Evolutionary conservation across 352 stramenopile species (phyloP).

Genomic region (Globisporangium parvum): DNA sequence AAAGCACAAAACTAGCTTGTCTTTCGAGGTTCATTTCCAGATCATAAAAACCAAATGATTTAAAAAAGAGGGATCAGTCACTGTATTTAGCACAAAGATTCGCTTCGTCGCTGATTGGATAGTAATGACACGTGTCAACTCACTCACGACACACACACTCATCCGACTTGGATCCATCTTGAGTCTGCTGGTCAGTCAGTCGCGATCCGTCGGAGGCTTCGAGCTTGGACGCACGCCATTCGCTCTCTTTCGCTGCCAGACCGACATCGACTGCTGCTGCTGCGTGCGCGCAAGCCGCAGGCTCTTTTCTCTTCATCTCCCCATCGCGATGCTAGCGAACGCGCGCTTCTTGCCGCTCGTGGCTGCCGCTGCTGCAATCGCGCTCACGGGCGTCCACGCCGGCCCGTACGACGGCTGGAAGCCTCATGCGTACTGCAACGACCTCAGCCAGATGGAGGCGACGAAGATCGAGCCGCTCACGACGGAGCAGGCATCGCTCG

Average conservation of each 20-base stretch:
- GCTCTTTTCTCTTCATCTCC: not conserved
- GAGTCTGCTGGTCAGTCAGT: not conserved
- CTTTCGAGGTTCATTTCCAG: no score
- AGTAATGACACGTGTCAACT: no score
- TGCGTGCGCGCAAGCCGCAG: not conserved
- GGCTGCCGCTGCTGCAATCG: conserved; percentile 11
- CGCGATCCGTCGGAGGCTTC: not conserved
- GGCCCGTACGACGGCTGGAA: conserved; percentile 69
- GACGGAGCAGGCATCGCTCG: conserved; percentile 40
- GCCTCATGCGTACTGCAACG: conserved; percentile 79
- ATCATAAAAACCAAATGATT: no score
- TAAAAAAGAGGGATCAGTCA: no score
- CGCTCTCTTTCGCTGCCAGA: not conserved
- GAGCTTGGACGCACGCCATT: conserved; percentile 1
- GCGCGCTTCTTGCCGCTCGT: conserved; percentile 24
- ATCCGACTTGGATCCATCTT: no score
- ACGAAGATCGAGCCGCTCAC: conserved; percentile 54
- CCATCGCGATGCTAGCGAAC: conserved; percentile 1
- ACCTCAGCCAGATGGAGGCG: conserved; percentile 49
- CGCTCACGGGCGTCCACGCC: conserved; percentile 13
- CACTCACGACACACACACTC: no score
- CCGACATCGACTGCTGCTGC: not conserved
- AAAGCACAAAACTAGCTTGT: no score
- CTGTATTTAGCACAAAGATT: no score
- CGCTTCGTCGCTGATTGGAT: no score